A percentile compares a stretch with the other conserved stretches of the same genome.
Conservation (phyloP, 2,329 filamentous ascomycete genomes). For the Paracamarosporium sp. region DNA sequence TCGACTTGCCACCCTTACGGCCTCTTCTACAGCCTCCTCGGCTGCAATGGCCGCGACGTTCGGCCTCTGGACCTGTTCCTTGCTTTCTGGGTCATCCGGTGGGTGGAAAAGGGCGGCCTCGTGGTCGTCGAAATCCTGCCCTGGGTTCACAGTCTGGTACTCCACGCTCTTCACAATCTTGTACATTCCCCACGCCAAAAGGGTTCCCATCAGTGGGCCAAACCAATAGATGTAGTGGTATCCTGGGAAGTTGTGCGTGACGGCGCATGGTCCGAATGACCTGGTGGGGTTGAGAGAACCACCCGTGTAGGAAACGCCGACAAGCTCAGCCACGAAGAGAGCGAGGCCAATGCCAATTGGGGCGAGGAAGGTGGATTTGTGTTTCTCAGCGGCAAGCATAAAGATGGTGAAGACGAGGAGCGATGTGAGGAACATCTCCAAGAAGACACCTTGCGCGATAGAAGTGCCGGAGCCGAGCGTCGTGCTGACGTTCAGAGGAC, state of each 20-base stretch:
- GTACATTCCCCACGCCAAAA: constrained; percentile 48
- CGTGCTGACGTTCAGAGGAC: constrained; percentile 42
- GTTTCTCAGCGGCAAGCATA: constrained; percentile 76
- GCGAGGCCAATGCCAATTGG: constrained; percentile 75
- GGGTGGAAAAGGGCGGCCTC: constrained; percentile 41
- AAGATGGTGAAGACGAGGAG: constrained; percentile 51
- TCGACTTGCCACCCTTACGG: constrained; percentile 20
- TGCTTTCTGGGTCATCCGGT: constrained; percentile 29
- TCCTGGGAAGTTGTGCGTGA: constrained; percentile 42
- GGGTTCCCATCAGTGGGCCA: constrained; percentile 43
- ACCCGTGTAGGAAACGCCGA: constrained; percentile 54
- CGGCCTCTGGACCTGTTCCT: constrained; percentile 37
- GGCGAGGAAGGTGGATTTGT: constrained; percentile 73
- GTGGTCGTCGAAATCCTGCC: constrained; percentile 48
- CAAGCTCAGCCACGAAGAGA: constrained; percentile 67
- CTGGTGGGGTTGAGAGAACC: constrained; percentile 52
- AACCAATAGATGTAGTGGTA: constrained; percentile 56
- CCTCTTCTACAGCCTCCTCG: constrained; percentile 32
- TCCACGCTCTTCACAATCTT: constrained; percentile 49
- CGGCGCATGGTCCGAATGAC: constrained; percentile 50
- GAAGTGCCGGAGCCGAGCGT: constrained; percentile 39
- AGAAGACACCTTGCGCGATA: constrained; percentile 42
- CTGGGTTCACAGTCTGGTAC: constrained; percentile 52
- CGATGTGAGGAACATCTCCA: constrained; percentile 49
- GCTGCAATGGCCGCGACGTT: constrained; percentile 37